phyloP scores from a whole-genome alignment of 352 stramenopile genomes.

The Globisporangium cylindrosporum region DNA sequence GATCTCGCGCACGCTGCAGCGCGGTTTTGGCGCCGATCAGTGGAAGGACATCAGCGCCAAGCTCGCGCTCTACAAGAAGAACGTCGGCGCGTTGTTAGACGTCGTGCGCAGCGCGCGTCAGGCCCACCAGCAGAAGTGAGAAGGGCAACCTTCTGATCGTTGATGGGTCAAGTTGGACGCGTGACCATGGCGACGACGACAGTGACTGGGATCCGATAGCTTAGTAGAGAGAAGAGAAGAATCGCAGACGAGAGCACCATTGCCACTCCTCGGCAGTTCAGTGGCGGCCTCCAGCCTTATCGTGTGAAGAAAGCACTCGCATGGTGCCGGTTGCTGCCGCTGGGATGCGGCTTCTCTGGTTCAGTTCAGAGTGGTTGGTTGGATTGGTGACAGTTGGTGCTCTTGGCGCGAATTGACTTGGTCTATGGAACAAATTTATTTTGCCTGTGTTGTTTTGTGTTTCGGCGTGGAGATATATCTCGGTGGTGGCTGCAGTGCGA shows the following conservation, averaged over 20 bases:
- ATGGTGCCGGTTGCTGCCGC: no score
- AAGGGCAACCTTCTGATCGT: neutral
- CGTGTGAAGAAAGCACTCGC: no score
- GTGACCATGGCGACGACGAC: neutral
- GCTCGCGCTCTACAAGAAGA: constrained; percentile 92
- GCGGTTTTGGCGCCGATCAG: constrained; percentile 85
- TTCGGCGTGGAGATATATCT: neutral
- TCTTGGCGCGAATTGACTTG: constrained; percentile 8
- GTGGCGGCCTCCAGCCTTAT: neutral
- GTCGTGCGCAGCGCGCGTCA: constrained; percentile 69
- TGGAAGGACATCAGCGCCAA: constrained; percentile 89
- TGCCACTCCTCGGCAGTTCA: neutral
- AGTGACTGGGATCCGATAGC: constrained; percentile 10
- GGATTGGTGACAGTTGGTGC: neutral
- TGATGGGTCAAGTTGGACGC: neutral
- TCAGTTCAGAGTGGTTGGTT: neutral
- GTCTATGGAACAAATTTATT: constrained; percentile 17
- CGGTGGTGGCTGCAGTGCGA: neutral
- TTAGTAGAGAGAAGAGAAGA: constrained; percentile 15
- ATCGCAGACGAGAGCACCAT: neutral
- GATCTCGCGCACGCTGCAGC: constrained; percentile 69
- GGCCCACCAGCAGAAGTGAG: constrained; percentile 60
- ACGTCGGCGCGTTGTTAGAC: constrained; percentile 89
- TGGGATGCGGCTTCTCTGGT: no score
- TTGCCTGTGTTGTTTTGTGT: constrained; percentile 3